Evolutionary conservation across 177 flowering plant species (phyloP), one percentile per base, ranked within the genome.

Genomic region (Vitis hybrid): DNA sequence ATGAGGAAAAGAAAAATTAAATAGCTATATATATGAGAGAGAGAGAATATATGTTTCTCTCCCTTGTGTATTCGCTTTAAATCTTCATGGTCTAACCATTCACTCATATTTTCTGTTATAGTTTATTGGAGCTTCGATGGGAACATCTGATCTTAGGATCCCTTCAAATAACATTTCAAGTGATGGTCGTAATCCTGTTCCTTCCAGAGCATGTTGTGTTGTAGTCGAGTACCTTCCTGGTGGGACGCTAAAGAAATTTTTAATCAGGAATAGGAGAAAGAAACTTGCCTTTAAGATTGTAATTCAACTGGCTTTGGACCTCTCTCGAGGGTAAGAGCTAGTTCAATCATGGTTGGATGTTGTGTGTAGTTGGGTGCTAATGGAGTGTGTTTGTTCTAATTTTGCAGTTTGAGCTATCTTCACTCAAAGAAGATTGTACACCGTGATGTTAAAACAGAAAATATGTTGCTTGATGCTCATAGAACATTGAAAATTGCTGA

Each of bases 111-210:
- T 18, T 66, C n/a, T 68, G 15, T 69, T 71, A 16, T 76, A 91
- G 97, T 91, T 91, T 69, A 52, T 88, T 67, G 97, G 97, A 66
- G 97, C 93, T 66, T 87, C 97, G 54, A 87, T 91, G 93, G 93
- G 94, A 72, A 85, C 91, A 15, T 84, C 89, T 40, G 78, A 87
- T 76, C 88, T 91, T 56, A 90, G 80, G 66, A 85, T 90, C 27
- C 97, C 91, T 62, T 18, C 86, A 0, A 51, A 76, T 40, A 74
- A 46, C 64, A 8, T 79, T 50, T 49, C 80, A 35, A 68, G 52
- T 60, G 92, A 73, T 12, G 68, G 56, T 59, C 67, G 54, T 12
- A 65, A 68, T 61, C 65, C 86, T 19, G 68, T 74, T 69, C 93
- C 91, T 67, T 68, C 89, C 11, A 84, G 81, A 69, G 89, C 92